These are phyloP conservation scores for Trametes hirsuta DNA, from an alignment of 1,284 basidiomycete genomes.

Conservation along the genomic window DNA sequence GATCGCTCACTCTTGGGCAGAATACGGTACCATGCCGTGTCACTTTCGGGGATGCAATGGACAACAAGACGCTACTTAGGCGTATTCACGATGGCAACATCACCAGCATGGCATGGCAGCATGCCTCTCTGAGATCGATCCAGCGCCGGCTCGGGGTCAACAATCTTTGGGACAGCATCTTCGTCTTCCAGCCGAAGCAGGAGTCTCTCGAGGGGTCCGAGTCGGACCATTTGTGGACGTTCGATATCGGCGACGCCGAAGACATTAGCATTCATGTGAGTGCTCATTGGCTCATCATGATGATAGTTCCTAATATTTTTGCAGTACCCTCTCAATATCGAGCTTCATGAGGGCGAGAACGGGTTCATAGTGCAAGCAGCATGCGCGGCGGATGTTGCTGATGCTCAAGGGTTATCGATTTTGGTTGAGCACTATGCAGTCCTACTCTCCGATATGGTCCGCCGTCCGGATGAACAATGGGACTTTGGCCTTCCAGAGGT, in stretches of 20 bases:
- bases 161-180: conserved; percentile 48
- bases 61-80: conserved; percentile 42
- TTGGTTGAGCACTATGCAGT: conserved; percentile 35
- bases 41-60: conserved; percentile 30
- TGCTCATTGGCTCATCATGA: not conserved
- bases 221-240: conserved; percentile 37
- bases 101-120: conserved; percentile 48
- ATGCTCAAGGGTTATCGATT: conserved; percentile 28
- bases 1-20: conserved; percentile 30
- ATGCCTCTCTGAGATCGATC: conserved; percentile 48
- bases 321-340: conserved; percentile 52
- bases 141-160: conserved; percentile 41
- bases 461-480: conserved; percentile 29
- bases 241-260: conserved; percentile 37
- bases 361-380: conserved; percentile 43
- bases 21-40: conserved; percentile 53
- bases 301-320: not conserved
- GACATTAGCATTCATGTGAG: conserved; percentile 46
- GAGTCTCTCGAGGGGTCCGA: conserved; percentile 12
- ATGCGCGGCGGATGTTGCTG: conserved; percentile 38
- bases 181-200: conserved; percentile 47
- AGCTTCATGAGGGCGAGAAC: conserved; percentile 41
- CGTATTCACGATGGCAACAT: conserved; percentile 45
- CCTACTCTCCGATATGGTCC: conserved; percentile 34
- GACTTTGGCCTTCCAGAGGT: conserved; percentile 9